A percentile compares a stretch with the other conserved stretches of the same genome.
phyloP scores from a whole-genome alignment of 1,139 yeast species.

The Yamadazyma conglobata region DNA sequence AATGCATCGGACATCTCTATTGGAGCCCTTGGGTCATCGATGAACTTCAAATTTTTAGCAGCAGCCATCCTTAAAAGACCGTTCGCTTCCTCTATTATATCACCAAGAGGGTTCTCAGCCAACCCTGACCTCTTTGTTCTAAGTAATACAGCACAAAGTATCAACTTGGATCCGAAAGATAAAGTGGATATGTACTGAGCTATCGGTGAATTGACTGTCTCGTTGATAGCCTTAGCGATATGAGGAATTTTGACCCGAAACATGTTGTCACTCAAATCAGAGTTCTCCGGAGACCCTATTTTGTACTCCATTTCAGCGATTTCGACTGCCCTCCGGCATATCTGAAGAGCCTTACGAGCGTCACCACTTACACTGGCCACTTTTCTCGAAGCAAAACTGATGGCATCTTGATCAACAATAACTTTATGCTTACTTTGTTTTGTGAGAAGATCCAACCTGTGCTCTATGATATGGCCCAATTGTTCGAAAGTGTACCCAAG shows the following conservation, averaged over 20 bases:
- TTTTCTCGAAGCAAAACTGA: slow-evolving; percentile 88
- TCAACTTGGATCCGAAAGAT: slow-evolving; percentile 67
- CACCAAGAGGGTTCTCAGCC: slow-evolving; percentile 72
- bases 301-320: slow-evolving; percentile 64
- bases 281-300: slow-evolving; percentile 3
- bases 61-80: slow-evolving; percentile 30
- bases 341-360: slow-evolving; percentile 88
- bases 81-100: slow-evolving; percentile 72
- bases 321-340: slow-evolving; percentile 88
- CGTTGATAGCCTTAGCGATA: slow-evolving; percentile 74
- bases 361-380: slow-evolving; percentile 97
- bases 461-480: slow-evolving; percentile 68
- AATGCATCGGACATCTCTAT: slow-evolving; percentile 11
- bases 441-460: slow-evolving; percentile 59
- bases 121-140: slow-evolving; percentile 66
- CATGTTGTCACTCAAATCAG: slow-evolving; percentile 20
- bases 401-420: slow-evolving; percentile 66
- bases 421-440: slow-evolving; percentile 36
- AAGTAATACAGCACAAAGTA: slow-evolving; percentile 64
- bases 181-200: slow-evolving; percentile 55
- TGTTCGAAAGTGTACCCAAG: slow-evolving; percentile 85
- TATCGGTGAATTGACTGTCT: slow-evolving; percentile 73
- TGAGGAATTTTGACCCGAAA: slow-evolving; percentile 66
- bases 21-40: background rate
- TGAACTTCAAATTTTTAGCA: slow-evolving; percentile 14